Percentiles rank a stretch among this genome's conserved stretches.
phyloP scores from a whole-genome alignment of 2,329 filamentous ascomycete genomes.

The Lasiodiplodia gonubiensis region DNA sequence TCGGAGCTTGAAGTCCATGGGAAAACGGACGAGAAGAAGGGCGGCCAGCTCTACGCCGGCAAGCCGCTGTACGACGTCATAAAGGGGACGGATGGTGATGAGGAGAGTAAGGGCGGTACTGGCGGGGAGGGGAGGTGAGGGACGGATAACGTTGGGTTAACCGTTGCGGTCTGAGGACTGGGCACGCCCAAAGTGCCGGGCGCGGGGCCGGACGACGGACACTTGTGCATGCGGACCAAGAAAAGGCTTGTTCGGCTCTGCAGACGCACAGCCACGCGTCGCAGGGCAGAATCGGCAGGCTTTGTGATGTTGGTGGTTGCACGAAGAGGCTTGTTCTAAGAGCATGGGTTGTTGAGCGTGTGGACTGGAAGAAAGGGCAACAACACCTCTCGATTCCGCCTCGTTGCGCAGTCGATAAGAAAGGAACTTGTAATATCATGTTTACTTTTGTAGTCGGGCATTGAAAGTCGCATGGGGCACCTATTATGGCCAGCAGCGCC shows the following conservation, averaged over 20 bases:
- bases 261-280: not conserved
- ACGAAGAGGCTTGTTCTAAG: not conserved
- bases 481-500: not conserved
- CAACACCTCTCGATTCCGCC: not conserved
- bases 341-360: conserved; percentile 6
- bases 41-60: conserved; percentile 27
- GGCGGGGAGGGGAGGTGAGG: conserved; percentile 5
- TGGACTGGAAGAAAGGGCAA: not conserved
- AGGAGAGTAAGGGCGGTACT: conserved; percentile 17
- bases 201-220: not conserved
- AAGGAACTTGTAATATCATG: not conserved
- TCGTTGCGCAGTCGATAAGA: not conserved
- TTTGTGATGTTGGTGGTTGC: not conserved
- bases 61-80: conserved; percentile 23
- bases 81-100: conserved; percentile 20
- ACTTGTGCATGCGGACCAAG: not conserved
- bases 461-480: not conserved
- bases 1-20: conserved; percentile 36
- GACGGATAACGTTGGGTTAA: not conserved
- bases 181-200: not conserved
- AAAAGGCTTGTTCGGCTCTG: not conserved
- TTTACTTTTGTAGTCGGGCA: not conserved
- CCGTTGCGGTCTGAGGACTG: not conserved
- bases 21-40: not conserved
- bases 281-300: not conserved